Evolutionary conservation across 1,139 yeast species (phyloP).

Genomic region (Candida mesenterica): DNA sequence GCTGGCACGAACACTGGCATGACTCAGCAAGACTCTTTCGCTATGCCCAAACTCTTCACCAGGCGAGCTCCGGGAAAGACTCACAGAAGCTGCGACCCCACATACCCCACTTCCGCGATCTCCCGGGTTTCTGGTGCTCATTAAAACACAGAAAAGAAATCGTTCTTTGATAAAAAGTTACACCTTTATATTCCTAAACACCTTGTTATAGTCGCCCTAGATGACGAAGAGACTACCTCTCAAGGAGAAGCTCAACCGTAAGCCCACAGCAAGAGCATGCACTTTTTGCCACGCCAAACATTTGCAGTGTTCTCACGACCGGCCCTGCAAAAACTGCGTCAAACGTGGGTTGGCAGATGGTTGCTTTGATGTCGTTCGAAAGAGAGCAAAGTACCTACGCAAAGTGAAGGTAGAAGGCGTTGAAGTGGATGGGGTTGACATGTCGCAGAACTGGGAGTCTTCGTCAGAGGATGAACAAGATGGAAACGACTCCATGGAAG

Average conservation of each 20-base stretch:
- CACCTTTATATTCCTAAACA: too few relatives aligned
- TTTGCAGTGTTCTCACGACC: constrained; percentile 56
- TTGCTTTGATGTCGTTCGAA: constrained; percentile 62
- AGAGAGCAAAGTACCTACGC: constrained; percentile 46
- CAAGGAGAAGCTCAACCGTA: constrained; percentile 52
- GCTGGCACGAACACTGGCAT: too few relatives aligned
- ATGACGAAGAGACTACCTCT: constrained; percentile 64
- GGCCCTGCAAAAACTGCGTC: constrained; percentile 71
- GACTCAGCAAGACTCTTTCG: too few relatives aligned
- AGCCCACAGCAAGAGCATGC: constrained; percentile 68
- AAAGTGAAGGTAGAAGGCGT: constrained; percentile 6
- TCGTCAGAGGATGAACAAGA: constrained; percentile 4
- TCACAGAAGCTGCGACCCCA: too few relatives aligned
- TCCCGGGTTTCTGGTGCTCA: too few relatives aligned
- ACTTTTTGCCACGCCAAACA: constrained; percentile 70
- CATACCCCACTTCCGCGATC: too few relatives aligned
- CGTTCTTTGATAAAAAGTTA: too few relatives aligned
- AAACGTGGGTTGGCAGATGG: constrained; percentile 55
- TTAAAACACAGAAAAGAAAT: too few relatives aligned
- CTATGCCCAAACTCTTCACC: too few relatives aligned
- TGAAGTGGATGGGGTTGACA: too few relatives aligned
- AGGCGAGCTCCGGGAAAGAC: too few relatives aligned
- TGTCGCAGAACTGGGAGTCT: background rate
- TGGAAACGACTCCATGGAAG: background rate
- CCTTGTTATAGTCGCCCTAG: background rate